These are phyloP conservation scores for Carallia brachiata DNA, from an alignment of 345 rosid genomes.

Conservation along the genomic window DNA sequence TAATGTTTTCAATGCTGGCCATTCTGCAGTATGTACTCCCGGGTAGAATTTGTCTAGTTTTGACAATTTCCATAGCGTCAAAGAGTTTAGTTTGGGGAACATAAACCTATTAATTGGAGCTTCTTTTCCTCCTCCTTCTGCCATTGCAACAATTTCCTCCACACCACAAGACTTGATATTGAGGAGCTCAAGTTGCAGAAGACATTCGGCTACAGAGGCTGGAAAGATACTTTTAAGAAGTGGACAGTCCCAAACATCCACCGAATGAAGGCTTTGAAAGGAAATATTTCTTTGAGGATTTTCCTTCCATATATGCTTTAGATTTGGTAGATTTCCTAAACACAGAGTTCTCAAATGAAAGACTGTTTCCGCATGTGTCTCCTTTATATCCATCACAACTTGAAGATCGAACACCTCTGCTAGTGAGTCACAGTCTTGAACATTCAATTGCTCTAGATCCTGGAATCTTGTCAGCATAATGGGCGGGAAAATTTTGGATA, in stretches of 20 bases:
- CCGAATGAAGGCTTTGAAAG: neutral
- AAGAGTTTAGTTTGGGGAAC: constrained; percentile 13
- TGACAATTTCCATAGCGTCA: neutral
- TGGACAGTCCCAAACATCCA: neutral
- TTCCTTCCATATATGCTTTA: constrained; percentile 11
- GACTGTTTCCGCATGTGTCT: neutral
- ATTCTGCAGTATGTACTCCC: constrained; percentile 3
- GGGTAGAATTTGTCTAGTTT: constrained; percentile 16
- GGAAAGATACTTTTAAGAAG: constrained; percentile 14
- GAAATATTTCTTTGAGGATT: constrained; percentile 1
- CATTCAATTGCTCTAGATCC: neutral
- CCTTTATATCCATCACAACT: neutral
- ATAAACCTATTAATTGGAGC: neutral
- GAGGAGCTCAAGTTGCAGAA: constrained; percentile 15
- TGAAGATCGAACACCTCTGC: constrained; percentile 18
- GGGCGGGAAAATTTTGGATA: neutral
- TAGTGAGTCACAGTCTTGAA: neutral
- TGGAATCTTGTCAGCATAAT: neutral
- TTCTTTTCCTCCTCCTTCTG: constrained; percentile 1
- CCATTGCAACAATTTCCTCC: constrained; percentile 18
- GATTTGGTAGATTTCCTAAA: neutral
- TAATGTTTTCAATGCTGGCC: constrained; percentile 8
- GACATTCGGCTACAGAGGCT: constrained; percentile 2
- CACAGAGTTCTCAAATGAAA: neutral
- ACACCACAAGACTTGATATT: neutral